Percentiles rank a stretch among this genome's conserved stretches.
Evolutionary conservation across 2,329 filamentous ascomycete genomes (phyloP).

Genomic region (Monilinia laxa): DNA sequence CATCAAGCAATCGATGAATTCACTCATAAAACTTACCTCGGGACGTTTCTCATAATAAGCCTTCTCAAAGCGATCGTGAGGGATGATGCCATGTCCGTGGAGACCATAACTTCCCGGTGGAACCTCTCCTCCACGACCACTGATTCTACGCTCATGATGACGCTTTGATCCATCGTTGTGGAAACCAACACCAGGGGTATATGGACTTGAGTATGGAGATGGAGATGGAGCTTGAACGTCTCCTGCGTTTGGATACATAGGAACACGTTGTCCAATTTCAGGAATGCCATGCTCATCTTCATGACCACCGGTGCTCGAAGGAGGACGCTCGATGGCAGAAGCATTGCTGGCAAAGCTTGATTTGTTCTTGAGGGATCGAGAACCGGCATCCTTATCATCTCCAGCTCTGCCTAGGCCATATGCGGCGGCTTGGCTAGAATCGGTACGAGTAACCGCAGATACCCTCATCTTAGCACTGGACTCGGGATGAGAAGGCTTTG

Average conservation of each 20-base stretch:
- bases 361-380: constrained; percentile 60
- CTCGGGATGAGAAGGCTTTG: constrained; percentile 79
- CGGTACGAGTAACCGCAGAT: constrained; percentile 81
- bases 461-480: constrained; percentile 82
- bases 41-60: constrained; percentile 93
- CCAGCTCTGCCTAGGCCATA: constrained; percentile 74
- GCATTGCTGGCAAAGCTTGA: constrained; percentile 56
- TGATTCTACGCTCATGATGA: constrained; percentile 69
- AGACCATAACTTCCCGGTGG: constrained; percentile 92
- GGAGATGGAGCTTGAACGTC: constrained; percentile 96
- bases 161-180: constrained; percentile 52
- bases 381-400: constrained; percentile 51
- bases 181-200: constrained; percentile 47
- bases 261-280: constrained; percentile 87
- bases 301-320: constrained; percentile 45
- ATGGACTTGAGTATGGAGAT: constrained; percentile 48
- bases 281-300: constrained; percentile 87
- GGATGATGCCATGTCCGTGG: constrained; percentile 77
- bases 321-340: constrained; percentile 50
- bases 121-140: constrained; percentile 66
- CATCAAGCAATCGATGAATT: background rate
- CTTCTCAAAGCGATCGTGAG: constrained; percentile 81
- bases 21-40: constrained; percentile 47
- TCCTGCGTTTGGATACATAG: constrained; percentile 88
- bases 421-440: constrained; percentile 83